A percentile compares a stretch with the other conserved stretches of the same genome.
Evolutionary conservation across 139 green algal species (phyloP).

Genomic region (Bryopsis sp.): DNA sequence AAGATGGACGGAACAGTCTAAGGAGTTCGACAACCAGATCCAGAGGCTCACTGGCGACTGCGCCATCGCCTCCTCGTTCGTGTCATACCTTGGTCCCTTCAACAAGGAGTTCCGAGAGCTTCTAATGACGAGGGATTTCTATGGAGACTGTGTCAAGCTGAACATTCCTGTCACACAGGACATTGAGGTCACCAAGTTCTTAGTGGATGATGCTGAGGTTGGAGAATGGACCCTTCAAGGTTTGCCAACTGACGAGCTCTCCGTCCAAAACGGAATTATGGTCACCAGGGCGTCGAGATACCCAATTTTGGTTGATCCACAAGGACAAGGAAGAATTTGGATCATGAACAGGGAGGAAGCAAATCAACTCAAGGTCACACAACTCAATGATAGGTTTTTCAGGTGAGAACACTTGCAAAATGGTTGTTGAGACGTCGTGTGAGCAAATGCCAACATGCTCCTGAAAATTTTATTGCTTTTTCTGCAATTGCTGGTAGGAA

Average conservation of each 20-base stretch:
- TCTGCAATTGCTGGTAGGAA: constrained; percentile 10
- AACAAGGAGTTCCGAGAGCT: constrained; percentile 91
- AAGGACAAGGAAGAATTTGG: constrained; percentile 76
- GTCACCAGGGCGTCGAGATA: constrained; percentile 76
- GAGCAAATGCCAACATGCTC: not conserved
- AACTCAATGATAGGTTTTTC: constrained; percentile 82
- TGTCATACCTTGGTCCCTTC: constrained; percentile 89
- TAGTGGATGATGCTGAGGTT: constrained; percentile 83
- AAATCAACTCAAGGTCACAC: constrained; percentile 70
- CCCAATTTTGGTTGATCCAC: constrained; percentile 86
- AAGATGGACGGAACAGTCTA: constrained; percentile 79
- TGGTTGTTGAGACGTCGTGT: not conserved
- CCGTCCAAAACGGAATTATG: constrained; percentile 91
- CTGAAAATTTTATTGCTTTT: constrained; percentile 9
- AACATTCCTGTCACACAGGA: constrained; percentile 68
- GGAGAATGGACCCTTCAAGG: constrained; percentile 86
- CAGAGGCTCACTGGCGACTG: constrained; percentile 81
- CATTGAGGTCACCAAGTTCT: constrained; percentile 71
- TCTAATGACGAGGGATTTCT: constrained; percentile 75
- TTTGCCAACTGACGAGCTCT: constrained; percentile 88
- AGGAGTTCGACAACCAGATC: constrained; percentile 77
- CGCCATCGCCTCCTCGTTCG: constrained; percentile 68
- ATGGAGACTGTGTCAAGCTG: constrained; percentile 56
- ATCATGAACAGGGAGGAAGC: constrained; percentile 74
- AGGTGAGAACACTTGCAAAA: not conserved